Evolutionary conservation across 768 basidiomycete species (phyloP), one percentile per base, ranked within the genome.

Genomic region (Hygrophorus pudorinus): DNA sequence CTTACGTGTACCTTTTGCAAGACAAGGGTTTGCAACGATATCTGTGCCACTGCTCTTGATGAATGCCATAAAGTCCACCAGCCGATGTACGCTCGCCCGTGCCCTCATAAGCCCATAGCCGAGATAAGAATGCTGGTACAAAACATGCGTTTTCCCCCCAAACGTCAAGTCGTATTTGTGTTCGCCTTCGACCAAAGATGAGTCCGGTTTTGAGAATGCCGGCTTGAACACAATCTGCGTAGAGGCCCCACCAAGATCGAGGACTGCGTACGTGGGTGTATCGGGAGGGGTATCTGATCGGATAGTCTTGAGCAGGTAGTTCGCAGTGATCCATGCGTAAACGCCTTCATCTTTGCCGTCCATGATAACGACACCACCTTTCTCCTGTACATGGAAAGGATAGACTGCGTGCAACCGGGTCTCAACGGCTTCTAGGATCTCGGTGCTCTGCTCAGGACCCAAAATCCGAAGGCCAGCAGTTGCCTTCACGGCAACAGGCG

Each of bases 151-250:
- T 52, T 64, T 66, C 13, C 82, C 86, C 2, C 76, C 84, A 56
- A 93, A 92, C 29, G 60, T 65, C 38, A 98, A 71, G 38, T 78
- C 79, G 62, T 91, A 96, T 64, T 86, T 88, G 68, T 97, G 94
- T 43, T 96, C 93, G 36, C 92, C 94, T 4, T 85, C 83, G 48
- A 72, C 76, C 29, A 74, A 51, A 18, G 52, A 51, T 20, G 64
- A 62, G 21, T 71, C 71, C 13, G 57, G 47, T 24, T 54, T 50
- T 4, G 57, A 41, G 61, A 79, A 79, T 41, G 62, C 66, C 1
- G 94, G 96, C 64, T 93, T 83, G 55, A 98, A 97, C 46, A 96
- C 92, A 60, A 98, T 97, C 65, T 97, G 96, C 17, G 93, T 97
- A 48, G 91, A 93, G 24, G 87, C 96, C 2, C 96, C 96, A 3